Evolutionary conservation across 1,284 basidiomycete genomes (phyloP), one percentile per base, ranked within the genome.

Genomic region (Anthracocystis setariae): DNA sequence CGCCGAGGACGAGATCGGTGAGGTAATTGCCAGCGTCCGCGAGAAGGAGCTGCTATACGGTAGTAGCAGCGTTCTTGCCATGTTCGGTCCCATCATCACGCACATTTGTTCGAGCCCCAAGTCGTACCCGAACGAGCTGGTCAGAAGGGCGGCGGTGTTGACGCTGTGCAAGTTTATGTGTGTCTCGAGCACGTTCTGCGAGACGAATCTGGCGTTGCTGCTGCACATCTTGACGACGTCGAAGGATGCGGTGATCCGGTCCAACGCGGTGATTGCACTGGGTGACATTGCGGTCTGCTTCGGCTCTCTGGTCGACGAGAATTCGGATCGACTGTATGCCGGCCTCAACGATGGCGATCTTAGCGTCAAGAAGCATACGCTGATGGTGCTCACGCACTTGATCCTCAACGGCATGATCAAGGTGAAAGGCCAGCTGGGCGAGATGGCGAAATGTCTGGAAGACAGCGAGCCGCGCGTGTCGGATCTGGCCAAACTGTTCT

Each of bases 381-480:
- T 98, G 47, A 98, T 98, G 95, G 95, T 98, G 46, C 86, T 98
- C 61, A 98, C 95, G 3, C 94, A 98, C 84, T 85, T 98, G 67
- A 98, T 98, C 80, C 85, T 98, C 67, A 98, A 98, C 80, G 95
- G 95, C 1, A 98, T 98, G 95, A 93, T 97, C 86, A 98, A 98
- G 84, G 95, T 98, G 80, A 98, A 98, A 84, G 96, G 96, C 1
- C 95, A 98, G 83, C 86, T 98, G 3, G 95, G 96, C 32, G 96
- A 98, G 86, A 97, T 99, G 94, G 96, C 95, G 32, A 99, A 98
- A 85, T 98, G 95, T 80, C 85, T 98, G 20, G 93, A 98, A 84
- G 94, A 98, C 84, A 86, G 88, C n/a, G 95, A 98, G 45, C 87
- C 87, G 57, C 86, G 94, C 10, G 92, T 98, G 63, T 89, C 91